Base-by-base conservation (phyloP, 345 rosid genomes). In the Lepidium africanum region DNA sequence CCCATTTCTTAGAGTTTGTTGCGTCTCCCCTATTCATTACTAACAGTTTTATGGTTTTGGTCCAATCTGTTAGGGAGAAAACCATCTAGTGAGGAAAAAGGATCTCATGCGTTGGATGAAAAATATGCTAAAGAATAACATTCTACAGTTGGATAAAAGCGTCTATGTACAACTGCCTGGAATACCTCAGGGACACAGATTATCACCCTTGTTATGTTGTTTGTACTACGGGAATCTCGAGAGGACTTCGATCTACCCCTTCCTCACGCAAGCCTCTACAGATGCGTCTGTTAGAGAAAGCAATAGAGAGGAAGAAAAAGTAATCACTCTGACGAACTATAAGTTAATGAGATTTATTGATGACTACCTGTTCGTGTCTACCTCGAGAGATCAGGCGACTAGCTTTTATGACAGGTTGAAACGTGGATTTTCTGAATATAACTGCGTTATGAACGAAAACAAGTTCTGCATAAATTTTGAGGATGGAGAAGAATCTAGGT, bases 151-250 rank as follows among this genome's bases (percentile, higher is more conserved):
- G 4, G 85, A 78, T 77, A 78, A 75, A 49, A 76, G 59, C 27
- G 86, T 85, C 72, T 86, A 85, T 78, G 67, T 86, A 72, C 84
- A 86, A 84, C 54, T 51, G 23, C 56, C 73, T 40, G 98, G 97
- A 53, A 90, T 88, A 77, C 84, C 97, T 52, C 97, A 92, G 80
- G 98, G 98, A 81, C 85, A 93, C 68, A 78, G 78, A 51, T 36
- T 92, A 33, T 90, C 97, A 61, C 53, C 93, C 39, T 59, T 88
- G 65, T 83, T 92, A 41, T 90, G 96, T 75, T 92, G 91, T 21
- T 76, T 88, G 17, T 92, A 92, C 80, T 87, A 78, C 37, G 98
- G 93, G 43, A 84, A 88, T 72, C 76, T 90, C 14, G 97, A 92
- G 71, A 86, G 57, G 55, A 87, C 82, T 72, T 77, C 84, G 75